Percentiles rank a stretch among this genome's conserved stretches.
Conservation (phyloP, 108 stramenopile species). For the Cyclotella choctawhatcheeana region DNA sequence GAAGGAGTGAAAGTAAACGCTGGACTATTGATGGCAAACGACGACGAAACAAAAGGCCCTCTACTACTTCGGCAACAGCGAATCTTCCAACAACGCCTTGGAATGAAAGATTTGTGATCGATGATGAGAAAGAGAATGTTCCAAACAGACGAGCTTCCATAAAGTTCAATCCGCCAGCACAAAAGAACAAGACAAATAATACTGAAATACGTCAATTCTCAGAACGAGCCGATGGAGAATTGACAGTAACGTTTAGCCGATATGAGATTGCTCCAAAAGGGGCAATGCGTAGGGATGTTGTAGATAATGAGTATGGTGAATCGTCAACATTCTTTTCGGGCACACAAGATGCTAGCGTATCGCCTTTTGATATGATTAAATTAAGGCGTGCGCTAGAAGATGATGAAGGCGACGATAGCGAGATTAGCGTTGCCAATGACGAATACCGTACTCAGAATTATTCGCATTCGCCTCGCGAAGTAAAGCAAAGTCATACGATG, state of each 20-base stretch:
- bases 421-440: not conserved
- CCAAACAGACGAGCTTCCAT: no score
- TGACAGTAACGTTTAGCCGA: conserved; percentile 1
- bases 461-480: not conserved
- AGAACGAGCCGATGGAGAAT: conserved; percentile 7
- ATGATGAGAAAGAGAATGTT: no score
- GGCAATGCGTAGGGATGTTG: not conserved
- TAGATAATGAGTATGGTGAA: not conserved
- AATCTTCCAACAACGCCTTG: no score
- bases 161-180: no score
- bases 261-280: not conserved
- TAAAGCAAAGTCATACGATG: not conserved
- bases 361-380: conserved; percentile 10
- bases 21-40: no score
- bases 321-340: not conserved
- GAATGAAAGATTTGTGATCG: no score
- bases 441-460: no score
- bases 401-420: not conserved
- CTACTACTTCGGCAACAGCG: no score
- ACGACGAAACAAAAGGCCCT: no score
- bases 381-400: not conserved
- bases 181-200: no score
- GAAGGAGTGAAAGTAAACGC: no score
- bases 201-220: conserved; percentile 4
- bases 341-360: not conserved